phyloP scores from a whole-genome alignment of 2,329 filamentous ascomycete species.

The Hypoxylon sp. region DNA sequence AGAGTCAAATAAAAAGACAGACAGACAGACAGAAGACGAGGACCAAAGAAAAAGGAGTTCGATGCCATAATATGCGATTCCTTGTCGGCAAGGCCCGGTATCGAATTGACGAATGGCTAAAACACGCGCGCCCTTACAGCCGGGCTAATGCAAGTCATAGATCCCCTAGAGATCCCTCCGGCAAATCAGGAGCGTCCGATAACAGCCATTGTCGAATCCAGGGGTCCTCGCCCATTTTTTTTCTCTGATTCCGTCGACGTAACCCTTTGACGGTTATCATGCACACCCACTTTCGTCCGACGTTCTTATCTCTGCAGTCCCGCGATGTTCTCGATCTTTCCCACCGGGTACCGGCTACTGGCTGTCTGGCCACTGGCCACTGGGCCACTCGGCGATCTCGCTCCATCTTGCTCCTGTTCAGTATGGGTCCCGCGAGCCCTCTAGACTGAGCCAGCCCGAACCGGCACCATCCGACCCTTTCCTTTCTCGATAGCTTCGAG shows the following conservation, averaged over 20 bases:
- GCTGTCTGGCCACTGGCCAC: neutral
- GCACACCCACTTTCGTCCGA: slow-evolving; percentile 23
- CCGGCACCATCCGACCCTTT: slow-evolving; percentile 10
- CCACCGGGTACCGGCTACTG: neutral
- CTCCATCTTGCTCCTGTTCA: slow-evolving; percentile 26
- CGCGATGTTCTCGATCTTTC: slow-evolving; percentile 29
- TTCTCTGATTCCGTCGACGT: slow-evolving; percentile 13
- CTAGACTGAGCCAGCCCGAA: too few species aligned
- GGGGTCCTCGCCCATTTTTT: slow-evolving; percentile 19
- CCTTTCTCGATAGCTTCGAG: slow-evolving; percentile 18
- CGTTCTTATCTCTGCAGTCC: slow-evolving; percentile 27
- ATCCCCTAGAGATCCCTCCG: slow-evolving; percentile 7
- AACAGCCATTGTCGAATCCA: slow-evolving; percentile 30
- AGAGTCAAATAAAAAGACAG: too few species aligned
- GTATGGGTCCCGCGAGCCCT: slow-evolving; percentile 5
- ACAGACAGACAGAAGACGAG: too few species aligned
- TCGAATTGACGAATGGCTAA: slow-evolving; percentile 16
- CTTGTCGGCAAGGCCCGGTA: slow-evolving; percentile 29
- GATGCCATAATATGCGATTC: slow-evolving; percentile 12
- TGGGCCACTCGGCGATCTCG: neutral
- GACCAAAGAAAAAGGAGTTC: too few species aligned
- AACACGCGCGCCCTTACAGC: slow-evolving; percentile 14
- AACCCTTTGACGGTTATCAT: slow-evolving; percentile 25
- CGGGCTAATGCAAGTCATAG: slow-evolving; percentile 34
- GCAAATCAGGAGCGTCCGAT: slow-evolving; percentile 30